Conservation (phyloP, 345 rosid genomes). For the Heritiera littoralis region DNA sequence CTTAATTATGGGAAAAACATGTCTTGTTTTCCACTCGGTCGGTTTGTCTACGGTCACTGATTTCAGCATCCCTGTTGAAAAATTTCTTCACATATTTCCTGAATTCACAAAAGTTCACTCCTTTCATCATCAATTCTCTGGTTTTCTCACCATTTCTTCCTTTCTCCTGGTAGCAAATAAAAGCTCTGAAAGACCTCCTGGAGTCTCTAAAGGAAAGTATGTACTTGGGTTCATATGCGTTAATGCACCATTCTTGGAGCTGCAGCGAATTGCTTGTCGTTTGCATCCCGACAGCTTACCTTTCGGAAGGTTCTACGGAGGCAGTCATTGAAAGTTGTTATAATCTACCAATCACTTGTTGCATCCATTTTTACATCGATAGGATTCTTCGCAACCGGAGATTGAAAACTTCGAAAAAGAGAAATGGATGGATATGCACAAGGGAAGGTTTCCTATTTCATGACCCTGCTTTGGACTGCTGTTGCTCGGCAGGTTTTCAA, state of each 20-base stretch:
- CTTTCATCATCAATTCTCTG: constrained; percentile 40
- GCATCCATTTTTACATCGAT: constrained; percentile 24
- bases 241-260: constrained; percentile 31
- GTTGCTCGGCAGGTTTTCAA: constrained; percentile 45
- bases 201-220: constrained; percentile 29
- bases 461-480: constrained; percentile 36
- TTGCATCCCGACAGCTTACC: constrained; percentile 43
- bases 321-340: constrained; percentile 37
- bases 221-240: constrained; percentile 50
- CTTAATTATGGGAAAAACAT: too few species aligned
- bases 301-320: constrained; percentile 42
- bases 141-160: constrained; percentile 49
- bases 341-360: constrained; percentile 30
- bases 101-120: constrained; percentile 47
- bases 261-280: constrained; percentile 40
- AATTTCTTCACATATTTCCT: constrained; percentile 52
- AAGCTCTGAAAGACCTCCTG: neutral
- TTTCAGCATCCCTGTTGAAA: constrained; percentile 49
- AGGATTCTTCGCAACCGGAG: constrained; percentile 46
- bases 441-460: constrained; percentile 37
- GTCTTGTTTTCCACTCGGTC: too few species aligned
- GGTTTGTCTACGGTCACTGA: constrained; percentile 19
- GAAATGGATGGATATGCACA: constrained; percentile 38
- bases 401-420: constrained; percentile 28
- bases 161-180: constrained; percentile 42